Evolutionary conservation across 257 asterid species (phyloP).

Genomic region (Mitragyna speciosa): DNA sequence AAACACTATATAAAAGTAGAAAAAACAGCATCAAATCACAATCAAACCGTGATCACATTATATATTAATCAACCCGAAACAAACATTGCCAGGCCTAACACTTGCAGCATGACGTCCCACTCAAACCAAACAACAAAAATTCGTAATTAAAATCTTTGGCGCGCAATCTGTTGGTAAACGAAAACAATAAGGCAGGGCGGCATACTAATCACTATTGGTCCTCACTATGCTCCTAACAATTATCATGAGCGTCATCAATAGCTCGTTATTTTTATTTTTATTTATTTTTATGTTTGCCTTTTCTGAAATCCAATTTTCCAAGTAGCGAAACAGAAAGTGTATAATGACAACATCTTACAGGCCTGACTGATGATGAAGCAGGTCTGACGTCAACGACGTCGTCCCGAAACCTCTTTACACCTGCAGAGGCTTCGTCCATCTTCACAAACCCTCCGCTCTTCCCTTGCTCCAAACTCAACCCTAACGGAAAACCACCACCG

Average conservation of each 20-base stretch:
- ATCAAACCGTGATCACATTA: background rate
- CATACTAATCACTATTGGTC: background rate
- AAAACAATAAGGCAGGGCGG: background rate
- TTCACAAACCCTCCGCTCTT: constrained; percentile 59
- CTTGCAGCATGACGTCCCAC: background rate
- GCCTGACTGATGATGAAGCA: constrained; percentile 52
- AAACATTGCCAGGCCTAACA: background rate
- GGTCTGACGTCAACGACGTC: constrained; percentile 59
- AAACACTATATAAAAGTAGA: background rate
- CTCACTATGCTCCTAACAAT: constrained; percentile 1
- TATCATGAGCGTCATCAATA: background rate
- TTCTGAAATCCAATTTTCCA: constrained; percentile 1
- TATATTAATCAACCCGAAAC: background rate
- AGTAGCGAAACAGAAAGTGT: constrained; percentile 12
- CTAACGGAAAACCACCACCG: constrained; percentile 74
- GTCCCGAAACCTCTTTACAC: constrained; percentile 66
- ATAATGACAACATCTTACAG: constrained; percentile 32
- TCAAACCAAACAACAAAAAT: background rate
- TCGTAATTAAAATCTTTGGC: background rate
- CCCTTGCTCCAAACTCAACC: constrained; percentile 87
- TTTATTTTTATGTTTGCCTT: background rate
- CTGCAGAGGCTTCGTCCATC: constrained; percentile 57
- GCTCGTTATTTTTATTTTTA: background rate
- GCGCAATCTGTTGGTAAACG: background rate
- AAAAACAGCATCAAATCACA: background rate